Evolutionary conservation across 2,329 filamentous ascomycete genomes (phyloP), one percentile per base, ranked within the genome.

Genomic region (Venturia carpophila): DNA sequence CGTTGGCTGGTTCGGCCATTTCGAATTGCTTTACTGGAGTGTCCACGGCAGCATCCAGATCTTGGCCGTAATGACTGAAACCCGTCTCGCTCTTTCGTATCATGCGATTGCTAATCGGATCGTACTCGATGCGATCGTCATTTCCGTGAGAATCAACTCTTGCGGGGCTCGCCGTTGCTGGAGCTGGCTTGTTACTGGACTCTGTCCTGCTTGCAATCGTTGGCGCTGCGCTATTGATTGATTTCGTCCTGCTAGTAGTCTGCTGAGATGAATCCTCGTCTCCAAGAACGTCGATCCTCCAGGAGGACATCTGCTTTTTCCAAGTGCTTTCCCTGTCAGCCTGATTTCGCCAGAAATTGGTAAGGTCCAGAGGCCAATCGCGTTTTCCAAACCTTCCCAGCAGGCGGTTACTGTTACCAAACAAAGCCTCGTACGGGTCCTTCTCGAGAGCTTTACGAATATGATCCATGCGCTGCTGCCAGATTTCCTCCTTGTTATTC

Each of bases 401-500:
- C 43, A 64, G 17, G n/a, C 61, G 42, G 21, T 66, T 66, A 17
- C 61, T 63, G n/a, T 34, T 55, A 1, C 64, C 64, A 37, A 66
- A 66, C 19, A 66, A 21, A 42, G 60, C 60, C 39, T 66, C 64
- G 24, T 66, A 66, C n/a, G 64, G 64, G 65, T 66, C 64, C 13
- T 64, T 13, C 19, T 66, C 60, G 4, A 66, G 15, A 13, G 37
- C 65, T 34, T 39, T 21, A 13, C 49, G 27, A 19, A 66, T 43
- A 17, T 58, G 19, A 30, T 65, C 56, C 39, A 65, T 62, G 21
- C 52, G 63, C 52, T 64, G 43, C 37, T 58, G 30, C 63, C 63
- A 64, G 5, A 63, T 30, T n/a, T 63, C 13, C 24, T 63, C 61
- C 41, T 27, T 43, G 43, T 24, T 7, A 21, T 19, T 39, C 27